Conservation (phyloP, 2,329 filamentous ascomycete species). For the Torrubiellomyces zombiae region DNA sequence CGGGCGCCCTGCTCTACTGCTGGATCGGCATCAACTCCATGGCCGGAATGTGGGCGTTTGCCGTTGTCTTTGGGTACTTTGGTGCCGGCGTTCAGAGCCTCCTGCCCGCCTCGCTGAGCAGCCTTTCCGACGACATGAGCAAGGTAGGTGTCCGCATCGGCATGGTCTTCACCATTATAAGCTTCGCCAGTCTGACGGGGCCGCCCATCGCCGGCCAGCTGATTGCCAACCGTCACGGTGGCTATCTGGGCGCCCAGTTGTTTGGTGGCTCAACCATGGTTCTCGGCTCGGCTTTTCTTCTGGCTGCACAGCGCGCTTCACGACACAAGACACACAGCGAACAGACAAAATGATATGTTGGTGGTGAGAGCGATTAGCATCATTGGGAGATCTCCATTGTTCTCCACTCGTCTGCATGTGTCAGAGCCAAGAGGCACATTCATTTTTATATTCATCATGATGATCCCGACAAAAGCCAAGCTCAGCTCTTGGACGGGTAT, state of each 20-base stretch:
- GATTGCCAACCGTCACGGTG: conserved; percentile 24
- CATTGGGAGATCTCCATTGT: too few species aligned
- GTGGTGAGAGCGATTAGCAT: too few species aligned
- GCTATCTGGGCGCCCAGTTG: conserved; percentile 31
- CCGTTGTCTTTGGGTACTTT: conserved; percentile 45
- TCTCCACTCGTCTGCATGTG: too few species aligned
- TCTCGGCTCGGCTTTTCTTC: conserved; percentile 23
- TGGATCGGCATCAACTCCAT: conserved; percentile 34
- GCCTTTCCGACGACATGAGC: conserved; percentile 33
- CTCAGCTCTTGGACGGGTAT: too few species aligned
- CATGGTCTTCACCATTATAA: conserved; percentile 42
- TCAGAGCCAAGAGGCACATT: too few species aligned
- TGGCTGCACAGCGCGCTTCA: conserved; percentile 21
- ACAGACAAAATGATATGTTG: conserved; percentile 1
- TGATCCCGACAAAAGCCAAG: too few species aligned
- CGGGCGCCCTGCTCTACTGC: conserved; percentile 26
- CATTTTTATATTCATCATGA: too few species aligned
- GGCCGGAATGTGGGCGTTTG: conserved; percentile 35
- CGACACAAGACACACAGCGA: conserved; percentile 11
- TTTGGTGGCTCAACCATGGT: conserved; percentile 30
- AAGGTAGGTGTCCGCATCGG: conserved; percentile 40
- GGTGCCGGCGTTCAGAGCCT: conserved; percentile 48
- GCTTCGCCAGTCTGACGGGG: conserved; percentile 34
- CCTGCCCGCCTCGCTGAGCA: conserved; percentile 36
- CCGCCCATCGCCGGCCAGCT: conserved; percentile 37